Evolutionary conservation across 495 filamentous ascomycete species (phyloP), one percentile per base, ranked within the genome.

Genomic region (Jackrogersella minutella): DNA sequence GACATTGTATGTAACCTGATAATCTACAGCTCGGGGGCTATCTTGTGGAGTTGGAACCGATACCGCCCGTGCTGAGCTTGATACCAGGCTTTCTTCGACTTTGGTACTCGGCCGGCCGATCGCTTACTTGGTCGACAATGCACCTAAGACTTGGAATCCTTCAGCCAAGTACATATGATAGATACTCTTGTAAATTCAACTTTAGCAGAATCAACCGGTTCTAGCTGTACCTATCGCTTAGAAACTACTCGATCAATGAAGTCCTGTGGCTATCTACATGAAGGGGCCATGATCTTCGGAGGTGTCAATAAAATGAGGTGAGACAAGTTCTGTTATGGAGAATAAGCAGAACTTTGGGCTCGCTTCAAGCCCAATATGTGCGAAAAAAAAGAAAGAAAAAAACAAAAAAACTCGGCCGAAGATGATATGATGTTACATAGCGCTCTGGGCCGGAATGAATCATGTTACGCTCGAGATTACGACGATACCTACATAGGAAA

Each of bases 101-200:
- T 58, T 37, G 49, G 54, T 58, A 37, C 28, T 39, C n/a, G 34
- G 44, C 16, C 10, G 30, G 40, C 53, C 30, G 22, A 43, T 47
- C 33, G 24, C 30, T 13, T 36, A 17, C 21, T 11, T 30, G 26
- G 26, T 30, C 26, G 26, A 47, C 31, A 14, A 30, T 37, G 36
- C 26, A 16, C 37, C 8, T 7, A 30, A 47, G n/a, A 37, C 26
- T 10, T 5, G 0, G 30, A 46, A 30, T 28, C 19, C 26, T 34
- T 11, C n/a, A 9, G 47, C 59, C 51, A 56, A 56, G 54, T 17
- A 58, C n/a, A n/a, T n/a, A n/a, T 36, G 37, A 46, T 51, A 54
- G 26, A 54, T 16, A 24, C 21, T n/a, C 40, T 49, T 36, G 28
- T 52, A 31, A 58, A 62, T 68, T 39, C 37, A 21, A 68, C 59